Percentiles rank a stretch among this genome's conserved stretches.
phyloP scores from a whole-genome alignment of 345 rosid species.

The Cardamine resedifolia region DNA sequence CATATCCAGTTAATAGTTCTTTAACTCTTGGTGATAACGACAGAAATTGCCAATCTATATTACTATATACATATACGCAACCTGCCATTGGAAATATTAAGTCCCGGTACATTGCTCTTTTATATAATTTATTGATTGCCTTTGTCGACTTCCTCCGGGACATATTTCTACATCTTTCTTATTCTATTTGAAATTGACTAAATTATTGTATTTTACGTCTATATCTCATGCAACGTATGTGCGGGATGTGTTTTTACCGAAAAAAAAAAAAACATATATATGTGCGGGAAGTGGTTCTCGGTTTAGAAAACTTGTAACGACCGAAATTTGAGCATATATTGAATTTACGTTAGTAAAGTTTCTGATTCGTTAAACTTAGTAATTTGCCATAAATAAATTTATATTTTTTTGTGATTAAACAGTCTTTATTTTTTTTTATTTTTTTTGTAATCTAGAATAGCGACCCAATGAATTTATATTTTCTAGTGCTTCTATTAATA shows the following conservation, averaged over 20 bases:
- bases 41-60: conserved; percentile 22
- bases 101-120: conserved; percentile 29
- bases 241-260: not conserved
- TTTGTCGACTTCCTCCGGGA: conserved; percentile 32
- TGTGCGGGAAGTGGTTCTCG: not conserved
- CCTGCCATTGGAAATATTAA: conserved; percentile 22
- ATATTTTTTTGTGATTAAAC: not conserved
- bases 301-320: not conserved
- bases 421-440: not conserved
- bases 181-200: conserved; percentile 14
- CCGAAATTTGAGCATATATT: not conserved
- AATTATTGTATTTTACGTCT: conserved; percentile 10
- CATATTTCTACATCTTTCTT: conserved; percentile 33
- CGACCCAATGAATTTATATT: too few species aligned
- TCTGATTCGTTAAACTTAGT: not conserved
- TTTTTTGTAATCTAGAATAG: not conserved
- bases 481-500: too few species aligned
- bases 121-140: conserved; percentile 25
- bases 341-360: not conserved
- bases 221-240: conserved; percentile 6
- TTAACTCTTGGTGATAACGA: conserved; percentile 25
- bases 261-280: too few species aligned
- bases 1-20: conserved; percentile 21
- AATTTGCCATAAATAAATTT: not conserved
- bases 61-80: conserved; percentile 34